Evolutionary conservation across 106 monocot species (phyloP).

Genomic region (Triglochin maritima): DNA sequence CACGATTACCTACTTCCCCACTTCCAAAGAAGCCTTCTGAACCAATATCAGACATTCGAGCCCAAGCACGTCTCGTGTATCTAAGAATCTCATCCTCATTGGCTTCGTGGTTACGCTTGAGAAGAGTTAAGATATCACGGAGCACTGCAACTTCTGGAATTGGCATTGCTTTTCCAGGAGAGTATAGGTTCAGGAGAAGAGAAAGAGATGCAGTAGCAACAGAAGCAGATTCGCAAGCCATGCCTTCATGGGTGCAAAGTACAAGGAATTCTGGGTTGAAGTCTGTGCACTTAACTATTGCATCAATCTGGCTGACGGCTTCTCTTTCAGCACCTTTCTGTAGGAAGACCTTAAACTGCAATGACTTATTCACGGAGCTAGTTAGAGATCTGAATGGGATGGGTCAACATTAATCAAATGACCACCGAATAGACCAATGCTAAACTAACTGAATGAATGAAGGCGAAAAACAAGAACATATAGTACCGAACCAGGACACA

Average conservation of each 20-base stretch:
- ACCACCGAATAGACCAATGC: too few species aligned
- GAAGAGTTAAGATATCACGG: slow-evolving; percentile 67
- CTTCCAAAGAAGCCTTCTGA: slow-evolving; percentile 59
- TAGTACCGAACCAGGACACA: too few species aligned
- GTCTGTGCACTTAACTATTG: slow-evolving; percentile 63
- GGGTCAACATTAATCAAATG: neutral
- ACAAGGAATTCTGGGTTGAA: slow-evolving; percentile 86
- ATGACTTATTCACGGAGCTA: neutral
- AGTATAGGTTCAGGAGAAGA: slow-evolving; percentile 57
- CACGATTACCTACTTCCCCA: slow-evolving; percentile 46
- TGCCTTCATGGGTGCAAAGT: slow-evolving; percentile 76
- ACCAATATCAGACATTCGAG: slow-evolving; percentile 49
- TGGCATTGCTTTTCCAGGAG: slow-evolving; percentile 57
- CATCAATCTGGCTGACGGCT: slow-evolving; percentile 61
- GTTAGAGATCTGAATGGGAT: too few species aligned
- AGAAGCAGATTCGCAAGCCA: slow-evolving; percentile 37
- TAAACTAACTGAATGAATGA: too few species aligned
- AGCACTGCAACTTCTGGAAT: slow-evolving; percentile 66
- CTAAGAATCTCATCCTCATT: slow-evolving; percentile 52
- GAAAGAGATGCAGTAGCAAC: slow-evolving; percentile 71
- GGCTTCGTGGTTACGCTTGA: slow-evolving; percentile 20
- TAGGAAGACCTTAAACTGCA: slow-evolving; percentile 76
- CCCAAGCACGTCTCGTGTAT: slow-evolving; percentile 35
- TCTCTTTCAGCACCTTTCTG: slow-evolving; percentile 67
- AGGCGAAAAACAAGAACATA: too few species aligned